Evolutionary conservation across 768 basidiomycete species (phyloP), one percentile per base, ranked within the genome.

Genomic region (Kwoniella dejecticola): DNA sequence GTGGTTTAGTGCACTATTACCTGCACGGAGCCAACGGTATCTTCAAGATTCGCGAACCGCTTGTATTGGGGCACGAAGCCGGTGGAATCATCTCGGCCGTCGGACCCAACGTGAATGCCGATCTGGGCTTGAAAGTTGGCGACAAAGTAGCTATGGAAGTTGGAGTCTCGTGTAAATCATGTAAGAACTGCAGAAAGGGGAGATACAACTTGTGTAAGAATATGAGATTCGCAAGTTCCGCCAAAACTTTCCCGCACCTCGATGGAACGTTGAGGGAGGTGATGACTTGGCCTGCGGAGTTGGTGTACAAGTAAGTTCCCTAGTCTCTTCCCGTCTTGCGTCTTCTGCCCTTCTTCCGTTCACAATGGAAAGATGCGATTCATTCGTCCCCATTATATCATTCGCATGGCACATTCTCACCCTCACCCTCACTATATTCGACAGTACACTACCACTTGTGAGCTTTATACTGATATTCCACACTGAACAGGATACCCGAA

Each of bases 81-180:
- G 86, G 90, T n/a, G 94, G 93, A 31, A 79, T 90, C 72, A 82
- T 97, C 64, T 87, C 88, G 57, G 87, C 90, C n/a, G 83, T 95
- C 59, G 89, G 89, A 11, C 83, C 87, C 12, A 86, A 86, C 30
- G 63, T 74, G 1, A 72, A 69, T 24, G 27, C 47, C 12, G 59
- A 57, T 6, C 65, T 57, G 54, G 56, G 83, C 72, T 71, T 76
- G 49, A 73, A 76, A 29, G 84, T 87, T 21, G 92, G 93, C 33
- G 89, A 91, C 77, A 87, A 90, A 55, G 93, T 97, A 53, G 94
- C 91, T 26, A 89, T 97, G 77, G 94, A 97, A 78, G 89, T 90
- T 4, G 94, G 94, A 27, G 86, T 94, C 76, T 87, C 88, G 83
- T 97, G 94, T 81, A 85, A 85, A 58, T 82, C 82, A 41, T 81